These are phyloP conservation scores for Favolaschia claudopus DNA, from an alignment of 768 basidiomycete species.

Conservation along the genomic window DNA sequence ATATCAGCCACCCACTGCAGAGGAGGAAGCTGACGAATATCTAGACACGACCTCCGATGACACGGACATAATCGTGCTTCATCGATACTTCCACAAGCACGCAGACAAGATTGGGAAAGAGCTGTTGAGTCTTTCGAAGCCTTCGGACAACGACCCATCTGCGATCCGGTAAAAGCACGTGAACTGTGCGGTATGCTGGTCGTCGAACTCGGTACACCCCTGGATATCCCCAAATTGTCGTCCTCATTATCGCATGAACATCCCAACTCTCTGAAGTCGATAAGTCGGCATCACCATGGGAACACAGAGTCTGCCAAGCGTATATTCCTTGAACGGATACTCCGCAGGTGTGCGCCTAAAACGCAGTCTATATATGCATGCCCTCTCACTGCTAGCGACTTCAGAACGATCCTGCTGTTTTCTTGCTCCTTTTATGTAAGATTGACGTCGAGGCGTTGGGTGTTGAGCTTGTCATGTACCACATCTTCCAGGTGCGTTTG, in stretches of 20 bases:
- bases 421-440: conserved; percentile 69
- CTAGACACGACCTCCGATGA: conserved; percentile 82
- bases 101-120: conserved; percentile 91
- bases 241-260: conserved; percentile 56
- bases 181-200: conserved; percentile 78
- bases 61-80: conserved; percentile 82
- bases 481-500: conserved; percentile 77
- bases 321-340: conserved; percentile 68
- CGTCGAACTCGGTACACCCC: conserved; percentile 77
- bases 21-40: conserved; percentile 78
- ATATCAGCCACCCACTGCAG: conserved; percentile 43
- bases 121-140: conserved; percentile 73
- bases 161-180: conserved; percentile 73
- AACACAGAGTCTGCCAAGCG: conserved; percentile 67
- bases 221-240: conserved; percentile 73
- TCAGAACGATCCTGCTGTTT: conserved; percentile 59
- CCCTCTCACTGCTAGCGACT: conserved; percentile 2
- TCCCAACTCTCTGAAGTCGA: conserved; percentile 70
- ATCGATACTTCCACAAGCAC: conserved; percentile 85
- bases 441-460: conserved; percentile 84
- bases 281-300: conserved; percentile 67
- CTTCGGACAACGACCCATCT: conserved; percentile 63
- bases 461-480: conserved; percentile 77
- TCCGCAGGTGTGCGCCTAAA: conserved; percentile 48
- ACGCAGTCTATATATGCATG: neutral